phyloP scores from a whole-genome alignment of 140 eudicot genomes.

The Eryngium alpinum region DNA sequence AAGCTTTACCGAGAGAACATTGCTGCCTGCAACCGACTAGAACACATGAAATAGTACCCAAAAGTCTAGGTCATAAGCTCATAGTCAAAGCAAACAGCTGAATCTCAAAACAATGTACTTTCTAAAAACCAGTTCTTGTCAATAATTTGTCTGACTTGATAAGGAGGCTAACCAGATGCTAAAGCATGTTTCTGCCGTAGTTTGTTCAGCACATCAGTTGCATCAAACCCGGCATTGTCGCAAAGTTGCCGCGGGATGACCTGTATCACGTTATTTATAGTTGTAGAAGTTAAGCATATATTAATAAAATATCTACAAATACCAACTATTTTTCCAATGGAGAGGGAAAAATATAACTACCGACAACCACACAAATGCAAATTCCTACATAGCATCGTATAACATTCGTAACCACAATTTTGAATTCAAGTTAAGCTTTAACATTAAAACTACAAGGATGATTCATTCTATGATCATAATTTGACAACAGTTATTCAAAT shows the following conservation, averaged over 20 bases:
- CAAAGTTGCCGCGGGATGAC: slow-evolving; percentile 95
- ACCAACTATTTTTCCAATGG: neutral
- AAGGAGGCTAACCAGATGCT: slow-evolving; percentile 54
- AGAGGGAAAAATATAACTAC: neutral
- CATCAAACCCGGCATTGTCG: slow-evolving; percentile 99
- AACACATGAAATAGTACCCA: neutral
- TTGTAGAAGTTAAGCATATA: neutral
- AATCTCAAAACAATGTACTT: neutral
- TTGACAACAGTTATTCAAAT: neutral
- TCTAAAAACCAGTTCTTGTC: neutral
- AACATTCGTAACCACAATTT: neutral
- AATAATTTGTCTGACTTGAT: neutral
- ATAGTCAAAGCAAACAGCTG: neutral
- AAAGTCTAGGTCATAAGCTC: neutral
- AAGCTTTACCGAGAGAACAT: neutral
- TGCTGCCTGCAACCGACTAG: neutral
- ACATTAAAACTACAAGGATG: neutral
- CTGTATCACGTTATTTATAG: slow-evolving; percentile 32
- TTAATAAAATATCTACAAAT: neutral
- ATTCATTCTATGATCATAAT: neutral
- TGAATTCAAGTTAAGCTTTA: neutral
- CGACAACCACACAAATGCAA: neutral
- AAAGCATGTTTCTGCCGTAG: slow-evolving; percentile 94
- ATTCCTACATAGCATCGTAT: neutral
- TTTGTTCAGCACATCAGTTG: slow-evolving; percentile 95